Percentiles rank a stretch among this genome's conserved stretches.
Conservation (phyloP, 169 alveolate species). For the Cryptosporidium baileyi region DNA sequence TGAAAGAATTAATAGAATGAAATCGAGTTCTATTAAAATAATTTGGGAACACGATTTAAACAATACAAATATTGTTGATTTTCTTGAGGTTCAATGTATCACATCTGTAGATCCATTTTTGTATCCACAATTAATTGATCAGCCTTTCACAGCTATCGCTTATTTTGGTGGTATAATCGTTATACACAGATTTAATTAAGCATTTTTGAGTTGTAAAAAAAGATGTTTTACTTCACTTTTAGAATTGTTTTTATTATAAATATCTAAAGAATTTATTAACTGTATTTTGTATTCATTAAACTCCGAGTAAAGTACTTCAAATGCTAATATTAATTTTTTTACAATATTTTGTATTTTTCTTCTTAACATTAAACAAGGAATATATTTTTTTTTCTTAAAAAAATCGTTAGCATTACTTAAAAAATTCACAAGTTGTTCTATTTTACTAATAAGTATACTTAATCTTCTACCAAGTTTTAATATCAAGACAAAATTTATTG, state of each 20-base stretch:
- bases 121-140: constrained; percentile 39
- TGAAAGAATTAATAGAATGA: constrained; percentile 20
- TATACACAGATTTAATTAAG: constrained; percentile 9
- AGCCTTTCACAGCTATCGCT: constrained; percentile 45
- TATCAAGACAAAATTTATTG: constrained; percentile 26
- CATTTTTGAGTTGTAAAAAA: neutral
- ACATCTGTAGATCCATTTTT: constrained; percentile 21
- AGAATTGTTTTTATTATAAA: neutral
- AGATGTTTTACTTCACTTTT: neutral
- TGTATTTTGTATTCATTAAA: constrained; percentile 15
- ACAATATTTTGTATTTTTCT: constrained; percentile 10
- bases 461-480: constrained; percentile 5
- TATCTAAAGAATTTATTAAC: constrained; percentile 1
- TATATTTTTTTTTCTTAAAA: neutral
- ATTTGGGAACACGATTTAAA: constrained; percentile 1
- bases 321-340: constrained; percentile 17
- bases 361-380: constrained; percentile 44
- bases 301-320: constrained; percentile 17
- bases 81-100: constrained; percentile 48
- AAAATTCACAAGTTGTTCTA: neutral
- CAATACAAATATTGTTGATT: neutral
- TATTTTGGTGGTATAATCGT: constrained; percentile 62
- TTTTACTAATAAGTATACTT: neutral
- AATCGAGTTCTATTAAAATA: neutral
- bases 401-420: neutral